phyloP scores from a whole-genome alignment of 2,329 filamentous ascomycete genomes.

The Ceratocystis lukuohia region DNA sequence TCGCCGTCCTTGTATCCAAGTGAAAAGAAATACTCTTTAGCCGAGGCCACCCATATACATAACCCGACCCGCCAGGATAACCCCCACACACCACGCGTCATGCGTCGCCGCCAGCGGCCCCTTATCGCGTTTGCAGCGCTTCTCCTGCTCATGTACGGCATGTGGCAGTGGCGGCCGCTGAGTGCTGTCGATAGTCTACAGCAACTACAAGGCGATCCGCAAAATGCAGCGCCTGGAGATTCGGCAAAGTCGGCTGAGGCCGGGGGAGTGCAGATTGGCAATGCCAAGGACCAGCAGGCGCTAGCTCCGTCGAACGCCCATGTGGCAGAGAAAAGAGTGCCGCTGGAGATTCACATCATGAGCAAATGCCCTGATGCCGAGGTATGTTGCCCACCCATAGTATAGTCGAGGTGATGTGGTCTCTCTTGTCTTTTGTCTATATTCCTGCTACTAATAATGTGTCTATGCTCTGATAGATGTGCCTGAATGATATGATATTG shows the following conservation, averaged over 20 bases:
- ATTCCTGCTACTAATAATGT: not conserved
- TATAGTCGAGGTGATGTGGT: too few relatives aligned
- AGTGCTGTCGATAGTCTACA: slow-evolving; percentile 7
- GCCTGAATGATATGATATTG: slow-evolving; percentile 65
- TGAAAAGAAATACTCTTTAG: not conserved
- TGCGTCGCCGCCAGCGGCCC: slow-evolving; percentile 11
- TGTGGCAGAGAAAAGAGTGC: slow-evolving; percentile 37
- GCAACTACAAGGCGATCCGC: not conserved
- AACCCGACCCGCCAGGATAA: not conserved
- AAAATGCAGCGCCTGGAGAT: slow-evolving; percentile 3
- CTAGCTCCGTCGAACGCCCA: not conserved
- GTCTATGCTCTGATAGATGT: slow-evolving; percentile 38
- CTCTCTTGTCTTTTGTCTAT: too few relatives aligned
- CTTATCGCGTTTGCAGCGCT: slow-evolving; percentile 2
- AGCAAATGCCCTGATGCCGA: slow-evolving; percentile 88
- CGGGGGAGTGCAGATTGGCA: not conserved
- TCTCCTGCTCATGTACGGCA: slow-evolving; percentile 5
- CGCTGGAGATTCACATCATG: slow-evolving; percentile 91
- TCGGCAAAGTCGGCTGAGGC: not conserved
- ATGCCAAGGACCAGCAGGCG: not conserved
- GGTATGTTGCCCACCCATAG: slow-evolving; percentile 28
- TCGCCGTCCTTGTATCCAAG: too few relatives aligned
- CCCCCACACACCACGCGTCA: not conserved
- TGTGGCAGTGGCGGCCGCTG: slow-evolving; percentile 12
- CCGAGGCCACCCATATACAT: not conserved